Evolutionary conservation across 148 eudicot genomes (phyloP), one percentile per base, ranked within the genome.

Genomic region (Heliamphora exappendiculata): DNA sequence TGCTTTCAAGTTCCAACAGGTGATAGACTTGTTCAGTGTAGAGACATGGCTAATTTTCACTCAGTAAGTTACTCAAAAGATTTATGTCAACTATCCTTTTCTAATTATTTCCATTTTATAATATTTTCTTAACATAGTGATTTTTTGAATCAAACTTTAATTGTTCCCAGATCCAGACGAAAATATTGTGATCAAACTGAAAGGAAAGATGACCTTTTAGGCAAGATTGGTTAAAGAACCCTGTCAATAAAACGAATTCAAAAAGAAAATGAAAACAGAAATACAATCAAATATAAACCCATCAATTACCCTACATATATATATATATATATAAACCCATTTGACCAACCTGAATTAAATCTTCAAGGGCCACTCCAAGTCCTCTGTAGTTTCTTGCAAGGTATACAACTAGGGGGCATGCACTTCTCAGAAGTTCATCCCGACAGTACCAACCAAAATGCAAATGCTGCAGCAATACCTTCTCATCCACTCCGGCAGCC

Each of bases 361-460:
- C 97, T 86, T 93, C 94, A 72, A 84, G 78, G 49, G 87, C 88
- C 28, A 93, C 73, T 68, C 97, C 98, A 55, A 78, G 74, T 67
- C 90, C 91, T 75, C 87, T 82, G 73, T 93, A 93, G 69, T 86
- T 87, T 83, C 86, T 88, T 16, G 98, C 88, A 57, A 93, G 79
- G 85, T 85, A 93, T 64, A 93, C 14, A 68, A 93, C 92, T 66
- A 91, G 83, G 39, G 97, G 85, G 44, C 87, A 89, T 19, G 92
- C 84, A 82, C 94, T 93, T 86, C 81, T 88, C 45, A 93, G 75
- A 19, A 93, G 90, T 86, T 84, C 92, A 70, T 88, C 89, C 81
- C 88, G 76, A 82, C 94, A 93, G 82, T 79, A 80, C 97, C 94
- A 93, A 67, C 98, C 98, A 82, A 78, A 85, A 72, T 78, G 84